Evolutionary conservation across 2,329 filamentous ascomycete species (phyloP), one percentile per base, ranked within the genome.

Genomic region (Pseudogymnoascus sp.): DNA sequence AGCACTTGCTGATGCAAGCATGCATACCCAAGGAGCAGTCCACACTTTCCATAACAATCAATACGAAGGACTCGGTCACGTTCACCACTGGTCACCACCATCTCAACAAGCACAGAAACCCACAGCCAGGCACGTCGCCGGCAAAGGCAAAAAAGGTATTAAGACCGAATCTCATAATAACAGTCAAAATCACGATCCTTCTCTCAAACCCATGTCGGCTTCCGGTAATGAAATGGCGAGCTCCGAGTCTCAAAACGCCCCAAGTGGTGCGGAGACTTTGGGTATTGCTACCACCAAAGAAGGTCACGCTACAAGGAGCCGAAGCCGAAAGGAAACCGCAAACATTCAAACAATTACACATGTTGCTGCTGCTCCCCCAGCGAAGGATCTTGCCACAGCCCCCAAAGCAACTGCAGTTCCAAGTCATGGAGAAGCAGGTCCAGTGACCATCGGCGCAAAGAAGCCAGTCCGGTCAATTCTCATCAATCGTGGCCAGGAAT

Each of bases 111-210:
- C 28, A 56, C 49, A 34, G 49, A 56, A 56, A 56, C 16, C 49
- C 28, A 6, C 5, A 18, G 49, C 28, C 9, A 16, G 49, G 12
- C 28, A 34, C 11, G 28, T 18, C 28, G 28, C 28, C 14, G 49
- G 49, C 25, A 56, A 56, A 56, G 49, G 49, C 25, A 56, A 56
- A 36, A 56, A 56, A 56, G 49, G 49, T 56, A 56, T 56, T 18
- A 34, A 18, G 6, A 56, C 49, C 28, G 28, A 34, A 34, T 56
- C 49, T 56, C 49, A 56, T 56, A 31, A 31, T 53, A 56, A 21
- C 49, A 56, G 14, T 34, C 9, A 11, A 34, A 56, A 56, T 14
- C 9, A 21, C 16, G 16, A 5, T 16, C 28, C 28, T 14, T 36
- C 16, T 36, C 49, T 36, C 7, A 18, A 56, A 34, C 16, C 3